Evolutionary conservation across 2,329 filamentous ascomycete species (phyloP).

Genomic region (Trichothecium sympodiale): DNA sequence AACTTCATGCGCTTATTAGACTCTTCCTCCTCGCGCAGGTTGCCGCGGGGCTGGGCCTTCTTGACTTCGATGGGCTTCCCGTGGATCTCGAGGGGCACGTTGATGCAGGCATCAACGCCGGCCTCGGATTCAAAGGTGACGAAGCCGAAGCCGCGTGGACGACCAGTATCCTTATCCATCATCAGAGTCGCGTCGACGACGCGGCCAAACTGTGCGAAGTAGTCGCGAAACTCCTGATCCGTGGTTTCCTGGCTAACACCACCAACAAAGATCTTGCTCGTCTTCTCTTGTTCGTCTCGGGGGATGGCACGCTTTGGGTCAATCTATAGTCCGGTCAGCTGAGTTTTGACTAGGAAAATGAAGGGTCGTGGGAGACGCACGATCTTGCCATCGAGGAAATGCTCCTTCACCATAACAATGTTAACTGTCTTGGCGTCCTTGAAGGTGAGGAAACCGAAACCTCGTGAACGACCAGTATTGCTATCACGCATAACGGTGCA

Average conservation of each 20-base stretch:
- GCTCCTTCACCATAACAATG: conserved; percentile 99
- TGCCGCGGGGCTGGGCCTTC: conserved; percentile 90
- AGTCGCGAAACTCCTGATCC: conserved; percentile 90
- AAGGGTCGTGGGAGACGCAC: conserved; percentile 42
- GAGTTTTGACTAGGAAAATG: neutral
- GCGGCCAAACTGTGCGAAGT: conserved; percentile 92
- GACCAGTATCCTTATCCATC: conserved; percentile 99
- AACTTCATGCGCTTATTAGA: conserved; percentile 52
- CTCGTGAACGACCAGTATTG: conserved; percentile 82
- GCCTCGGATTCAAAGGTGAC: conserved; percentile 96
- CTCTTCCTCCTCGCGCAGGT: conserved; percentile 83
- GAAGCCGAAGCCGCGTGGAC: conserved; percentile 91
- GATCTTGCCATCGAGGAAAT: conserved; percentile 96
- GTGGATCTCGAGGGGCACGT: conserved; percentile 77
- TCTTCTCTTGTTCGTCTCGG: conserved; percentile 94
- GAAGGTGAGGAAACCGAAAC: conserved; percentile 96
- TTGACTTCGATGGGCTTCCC: conserved; percentile 98
- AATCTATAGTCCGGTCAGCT: conserved; percentile 47
- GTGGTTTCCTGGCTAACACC: conserved; percentile 96
- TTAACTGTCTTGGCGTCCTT: conserved; percentile 97
- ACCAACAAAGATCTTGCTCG: conserved; percentile 96
- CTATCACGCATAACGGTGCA: conserved; percentile 99
- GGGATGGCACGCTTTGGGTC: conserved; percentile 97
- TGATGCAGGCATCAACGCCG: conserved; percentile 84
- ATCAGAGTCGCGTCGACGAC: conserved; percentile 96